Base-by-base conservation (phyloP, 1,284 basidiomycete genomes). In the Trametes pubescens region DNA sequence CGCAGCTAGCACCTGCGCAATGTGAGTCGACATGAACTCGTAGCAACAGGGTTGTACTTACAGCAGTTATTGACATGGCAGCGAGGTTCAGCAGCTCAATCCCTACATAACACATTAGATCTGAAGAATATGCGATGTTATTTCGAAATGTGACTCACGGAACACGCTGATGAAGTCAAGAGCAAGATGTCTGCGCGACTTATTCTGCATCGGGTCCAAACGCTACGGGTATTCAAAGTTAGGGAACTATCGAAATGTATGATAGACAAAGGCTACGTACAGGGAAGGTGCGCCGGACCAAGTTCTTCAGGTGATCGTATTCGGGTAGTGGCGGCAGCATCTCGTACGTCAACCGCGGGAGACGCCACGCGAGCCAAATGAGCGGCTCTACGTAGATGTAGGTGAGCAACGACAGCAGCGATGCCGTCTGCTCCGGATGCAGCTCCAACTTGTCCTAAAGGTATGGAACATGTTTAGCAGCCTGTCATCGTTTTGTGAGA, bases 251-350 rank as follows among this genome's bases (percentile, higher is more conserved):
- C 14, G 4, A 9, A 16, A 26, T 18, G n/a, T 8, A 26, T 18
- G 18, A 24, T 4, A 1, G 10, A n/a, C 5, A 2, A 47, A 26
- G 51, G 51, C 18, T 21, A 59, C 73, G n/a, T 54, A 74, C 77
- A 5, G 72, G 72, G 58, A 78, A 73, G 62, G 76, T 74, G 13
- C 73, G 73, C 40, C 76, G 69, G 46, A 80, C 79, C 0, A 86
- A 76, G 64, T 79, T 72, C 38, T 74, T 74, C 1, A 82, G 75
- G 34, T 74, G 72, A 65, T 86, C 83, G 61, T 82, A 82, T 65
- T 86, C 84, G 0, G 82, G 76, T 14, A 85, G 66, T 0, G 82
- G 80, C 18, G 82, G 84, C 6, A 82, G 67, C 64, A 76, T 66
- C 11, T 77, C 76, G 51, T 70, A 67, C 16, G 74, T 65, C 13